These are phyloP conservation scores for Elsinoe fawcettii DNA, from an alignment of 2,329 filamentous ascomycete species.

Conservation along the genomic window DNA sequence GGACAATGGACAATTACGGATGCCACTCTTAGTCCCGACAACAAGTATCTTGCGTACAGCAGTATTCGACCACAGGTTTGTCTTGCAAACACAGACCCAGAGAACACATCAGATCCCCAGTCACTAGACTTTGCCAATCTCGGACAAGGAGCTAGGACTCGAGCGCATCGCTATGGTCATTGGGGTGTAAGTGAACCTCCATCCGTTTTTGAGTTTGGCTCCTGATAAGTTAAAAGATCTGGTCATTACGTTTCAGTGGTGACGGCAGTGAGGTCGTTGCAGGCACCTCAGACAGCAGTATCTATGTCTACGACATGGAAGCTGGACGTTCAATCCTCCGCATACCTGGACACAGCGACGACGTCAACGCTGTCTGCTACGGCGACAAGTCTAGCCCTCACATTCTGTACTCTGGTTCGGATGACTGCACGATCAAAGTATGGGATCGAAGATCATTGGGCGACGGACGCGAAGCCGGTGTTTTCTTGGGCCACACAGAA, in stretches of 20 bases:
- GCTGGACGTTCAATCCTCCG: conserved; percentile 64
- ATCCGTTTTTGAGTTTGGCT: not conserved
- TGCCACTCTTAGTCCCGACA: conserved; percentile 82
- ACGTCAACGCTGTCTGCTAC: conserved; percentile 96
- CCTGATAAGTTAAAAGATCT: conserved; percentile 44
- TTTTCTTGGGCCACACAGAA: conserved; percentile 59
- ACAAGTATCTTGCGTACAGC: conserved; percentile 83
- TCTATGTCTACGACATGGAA: conserved; percentile 91
- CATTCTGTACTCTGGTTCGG: conserved; percentile 90
- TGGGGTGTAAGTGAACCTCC: conserved; percentile 36
- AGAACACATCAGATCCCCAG: conserved; percentile 70
- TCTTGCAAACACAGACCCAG: conserved; percentile 77
- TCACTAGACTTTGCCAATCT: conserved; percentile 62
- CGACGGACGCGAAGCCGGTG: conserved; percentile 54
- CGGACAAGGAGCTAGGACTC: conserved; percentile 28
- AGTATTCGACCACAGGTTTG: conserved; percentile 80
- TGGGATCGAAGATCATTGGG: conserved; percentile 78
- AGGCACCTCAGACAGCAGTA: conserved; percentile 68
- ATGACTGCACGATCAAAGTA: conserved; percentile 88
- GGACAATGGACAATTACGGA: conserved; percentile 97
- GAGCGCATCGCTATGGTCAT: conserved; percentile 28
- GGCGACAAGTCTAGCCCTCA: conserved; percentile 83
- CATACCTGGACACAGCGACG: conserved; percentile 70
- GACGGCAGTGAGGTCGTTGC: conserved; percentile 87
- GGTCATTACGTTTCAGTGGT: conserved; percentile 85